phyloP scores from a whole-genome alignment of 108 stramenopile genomes.

The Fragilaria crotonensis region DNA sequence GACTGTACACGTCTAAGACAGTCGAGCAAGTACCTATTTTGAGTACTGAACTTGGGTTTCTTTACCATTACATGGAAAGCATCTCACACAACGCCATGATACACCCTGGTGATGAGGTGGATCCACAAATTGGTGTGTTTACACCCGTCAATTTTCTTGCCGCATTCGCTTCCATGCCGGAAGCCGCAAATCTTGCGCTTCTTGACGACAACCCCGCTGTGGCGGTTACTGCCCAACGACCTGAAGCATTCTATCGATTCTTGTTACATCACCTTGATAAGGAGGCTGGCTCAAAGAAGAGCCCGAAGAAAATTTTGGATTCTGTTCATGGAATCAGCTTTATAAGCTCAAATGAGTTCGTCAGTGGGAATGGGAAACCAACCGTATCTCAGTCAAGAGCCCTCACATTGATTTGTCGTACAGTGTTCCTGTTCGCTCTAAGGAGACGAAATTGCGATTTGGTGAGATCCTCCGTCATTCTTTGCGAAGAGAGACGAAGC shows the following conservation, averaged over 20 bases:
- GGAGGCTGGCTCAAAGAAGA: conserved; percentile 35
- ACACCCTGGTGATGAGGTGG: conserved; percentile 21
- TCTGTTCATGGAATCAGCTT: conserved; percentile 63
- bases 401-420: conserved; percentile 68
- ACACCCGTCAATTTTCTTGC: conserved; percentile 68
- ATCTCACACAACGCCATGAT: conserved; percentile 47
- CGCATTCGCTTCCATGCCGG: conserved; percentile 52
- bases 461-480: conserved; percentile 62
- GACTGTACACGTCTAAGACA: conserved; percentile 7
- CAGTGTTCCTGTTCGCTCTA: conserved; percentile 29
- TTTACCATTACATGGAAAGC: conserved; percentile 73
- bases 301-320: conserved; percentile 36
- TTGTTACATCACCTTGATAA: conserved; percentile 67
- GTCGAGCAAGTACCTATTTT: conserved; percentile 26
- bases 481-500: conserved; percentile 63
- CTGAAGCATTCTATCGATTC: conserved; percentile 81
- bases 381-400: conserved; percentile 47
- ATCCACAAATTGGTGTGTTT: conserved; percentile 48
- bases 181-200: conserved; percentile 71
- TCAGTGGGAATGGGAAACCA: conserved; percentile 33
- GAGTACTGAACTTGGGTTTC: conserved; percentile 63
- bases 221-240: conserved; percentile 54
- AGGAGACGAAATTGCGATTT: conserved; percentile 28
- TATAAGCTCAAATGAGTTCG: conserved; percentile 62
- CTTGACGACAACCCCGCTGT: conserved; percentile 69